These are phyloP conservation scores for Chenopodium album DNA, from an alignment of 148 eudicot genomes.

Conservation along the genomic window DNA sequence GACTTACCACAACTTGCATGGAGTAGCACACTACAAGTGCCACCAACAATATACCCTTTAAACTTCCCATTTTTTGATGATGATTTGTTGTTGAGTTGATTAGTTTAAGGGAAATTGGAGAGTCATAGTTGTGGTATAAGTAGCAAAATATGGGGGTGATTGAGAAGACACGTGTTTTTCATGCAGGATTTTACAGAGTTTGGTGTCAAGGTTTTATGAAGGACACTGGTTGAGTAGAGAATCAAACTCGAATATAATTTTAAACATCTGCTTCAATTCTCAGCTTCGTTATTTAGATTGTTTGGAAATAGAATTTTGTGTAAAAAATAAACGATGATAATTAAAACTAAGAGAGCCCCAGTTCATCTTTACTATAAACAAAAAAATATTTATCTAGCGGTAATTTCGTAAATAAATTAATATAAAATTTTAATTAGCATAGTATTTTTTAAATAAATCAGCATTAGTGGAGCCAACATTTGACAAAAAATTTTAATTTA, in stretches of 20 bases:
- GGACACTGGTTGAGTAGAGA: constrained; percentile 19
- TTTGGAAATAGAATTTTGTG: background rate
- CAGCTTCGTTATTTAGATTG: background rate
- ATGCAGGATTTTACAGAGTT: constrained; percentile 18
- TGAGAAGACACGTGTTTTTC: constrained; percentile 21
- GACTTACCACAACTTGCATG: constrained; percentile 30
- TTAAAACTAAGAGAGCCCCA: background rate
- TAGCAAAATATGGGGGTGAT: background rate
- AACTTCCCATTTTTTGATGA: constrained; percentile 20
- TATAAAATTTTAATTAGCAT: no score
- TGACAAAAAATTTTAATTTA: no score
- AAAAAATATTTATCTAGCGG: no score
- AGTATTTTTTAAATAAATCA: no score
- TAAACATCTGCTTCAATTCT: background rate
- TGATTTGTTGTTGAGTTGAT: background rate
- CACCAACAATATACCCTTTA: constrained; percentile 29
- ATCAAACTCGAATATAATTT: background rate
- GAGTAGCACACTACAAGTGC: constrained; percentile 33
- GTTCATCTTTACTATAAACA: no score
- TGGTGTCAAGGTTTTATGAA: constrained; percentile 18
- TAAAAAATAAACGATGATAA: background rate
- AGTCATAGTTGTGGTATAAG: background rate
- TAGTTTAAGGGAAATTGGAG: background rate
- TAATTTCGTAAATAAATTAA: no score
- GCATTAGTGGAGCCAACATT: no score